Evolutionary conservation across 257 asterid genomes (phyloP).

Genomic region (Buddleja alternifolia): DNA sequence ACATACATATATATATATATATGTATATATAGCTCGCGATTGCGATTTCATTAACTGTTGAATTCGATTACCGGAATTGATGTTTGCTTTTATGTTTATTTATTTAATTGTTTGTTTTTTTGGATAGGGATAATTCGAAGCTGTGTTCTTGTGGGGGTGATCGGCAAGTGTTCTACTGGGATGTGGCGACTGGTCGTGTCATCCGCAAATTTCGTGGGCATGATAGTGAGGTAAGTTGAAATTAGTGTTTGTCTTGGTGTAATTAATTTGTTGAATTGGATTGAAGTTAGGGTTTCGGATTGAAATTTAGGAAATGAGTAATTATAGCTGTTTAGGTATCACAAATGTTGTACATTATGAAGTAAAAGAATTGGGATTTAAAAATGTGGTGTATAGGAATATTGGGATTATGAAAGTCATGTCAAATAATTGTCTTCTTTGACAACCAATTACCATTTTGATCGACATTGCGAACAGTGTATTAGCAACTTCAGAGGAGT

Average conservation of each 20-base stretch:
- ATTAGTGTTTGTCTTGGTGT: constrained; percentile 7
- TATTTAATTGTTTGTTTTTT: background rate
- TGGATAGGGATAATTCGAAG: constrained; percentile 82
- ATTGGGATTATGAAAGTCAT: background rate
- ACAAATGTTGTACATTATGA: background rate
- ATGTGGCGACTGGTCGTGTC: constrained; percentile 86
- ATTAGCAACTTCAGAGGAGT: too few species aligned
- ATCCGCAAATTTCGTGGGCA: constrained; percentile 96
- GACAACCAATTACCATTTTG: background rate
- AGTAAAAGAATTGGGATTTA: constrained; percentile 5
- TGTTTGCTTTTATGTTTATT: background rate
- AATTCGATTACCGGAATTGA: background rate
- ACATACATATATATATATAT: background rate
- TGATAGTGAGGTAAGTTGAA: constrained; percentile 82
- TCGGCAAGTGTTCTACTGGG: constrained; percentile 97
- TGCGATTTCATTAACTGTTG: background rate
- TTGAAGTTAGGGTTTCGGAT: constrained; percentile 5
- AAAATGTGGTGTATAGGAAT: constrained; percentile 19
- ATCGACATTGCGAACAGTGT: too few species aligned
- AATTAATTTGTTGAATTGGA: constrained; percentile 2
- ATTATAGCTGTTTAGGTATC: background rate
- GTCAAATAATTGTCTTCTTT: background rate
- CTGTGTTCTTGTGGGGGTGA: constrained; percentile 92
- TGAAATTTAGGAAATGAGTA: background rate
- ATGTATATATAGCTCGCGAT: constrained; percentile 17